Conservation (phyloP, 23 red algal species). For the Porphyridium purpureum region DNA sequence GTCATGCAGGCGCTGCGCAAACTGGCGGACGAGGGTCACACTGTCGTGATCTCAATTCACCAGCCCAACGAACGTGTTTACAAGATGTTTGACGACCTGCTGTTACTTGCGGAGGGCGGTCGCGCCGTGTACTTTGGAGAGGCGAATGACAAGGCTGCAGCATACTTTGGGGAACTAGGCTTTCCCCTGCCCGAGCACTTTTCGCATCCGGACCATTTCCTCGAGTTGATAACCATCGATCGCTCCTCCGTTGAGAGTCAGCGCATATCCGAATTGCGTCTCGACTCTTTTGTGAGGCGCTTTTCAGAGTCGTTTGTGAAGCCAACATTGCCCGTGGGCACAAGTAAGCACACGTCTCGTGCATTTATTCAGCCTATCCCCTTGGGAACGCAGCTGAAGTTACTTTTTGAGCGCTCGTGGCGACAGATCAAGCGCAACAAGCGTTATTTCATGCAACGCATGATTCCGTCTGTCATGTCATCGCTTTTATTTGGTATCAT, state of each 20-base stretch:
- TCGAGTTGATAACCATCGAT: conserved; percentile 75
- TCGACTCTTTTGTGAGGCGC: no score
- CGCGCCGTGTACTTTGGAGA: conserved; percentile 47
- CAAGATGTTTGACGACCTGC: conserved; percentile 79
- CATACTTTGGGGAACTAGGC: conserved; percentile 55
- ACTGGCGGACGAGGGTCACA: conserved; percentile 62
- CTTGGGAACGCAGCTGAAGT: conserved; percentile 7
- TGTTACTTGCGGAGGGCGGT: conserved; percentile 53
- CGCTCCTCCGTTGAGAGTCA: no score
- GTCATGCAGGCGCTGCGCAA: conserved; percentile 63
- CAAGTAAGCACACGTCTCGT: no score
- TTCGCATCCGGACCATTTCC: conserved; percentile 7
- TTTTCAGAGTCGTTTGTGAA: no score
- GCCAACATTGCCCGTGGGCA: no score
- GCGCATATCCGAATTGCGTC: no score
- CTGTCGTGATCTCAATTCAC: conserved; percentile 82
- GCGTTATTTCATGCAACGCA: conserved; percentile 48
- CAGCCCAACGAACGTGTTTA: conserved; percentile 66
- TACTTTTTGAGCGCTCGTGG: conserved; percentile 56
- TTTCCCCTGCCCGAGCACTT: conserved; percentile 5
- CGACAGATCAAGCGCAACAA: conserved; percentile 59
- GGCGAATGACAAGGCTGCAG: conserved; percentile 8
- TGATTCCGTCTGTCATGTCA: conserved; percentile 52
- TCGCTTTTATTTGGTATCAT: conserved; percentile 73
- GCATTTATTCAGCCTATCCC: no score